These are phyloP conservation scores for Auricularia auricula-judae DNA, from an alignment of 768 basidiomycete species.

Conservation along the genomic window DNA sequence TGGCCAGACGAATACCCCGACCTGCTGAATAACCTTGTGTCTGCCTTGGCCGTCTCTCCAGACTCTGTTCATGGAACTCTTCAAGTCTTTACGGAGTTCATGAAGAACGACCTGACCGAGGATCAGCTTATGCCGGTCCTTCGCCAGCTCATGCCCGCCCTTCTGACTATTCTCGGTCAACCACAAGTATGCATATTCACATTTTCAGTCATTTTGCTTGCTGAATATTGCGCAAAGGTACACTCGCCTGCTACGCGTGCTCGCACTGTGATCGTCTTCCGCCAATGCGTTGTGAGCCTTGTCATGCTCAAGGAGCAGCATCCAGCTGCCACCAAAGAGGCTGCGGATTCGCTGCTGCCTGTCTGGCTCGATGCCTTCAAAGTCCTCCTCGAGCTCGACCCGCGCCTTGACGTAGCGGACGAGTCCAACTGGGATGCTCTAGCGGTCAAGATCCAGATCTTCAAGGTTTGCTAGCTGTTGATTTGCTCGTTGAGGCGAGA, in stretches of 20 bases:
- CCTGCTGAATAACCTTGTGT: conserved; percentile 65
- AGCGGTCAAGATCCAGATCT: conserved; percentile 69
- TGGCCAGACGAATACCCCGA: conserved; percentile 97
- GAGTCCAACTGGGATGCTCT: conserved; percentile 71
- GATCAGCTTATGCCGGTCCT: conserved; percentile 90
- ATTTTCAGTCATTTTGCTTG: too few species aligned
- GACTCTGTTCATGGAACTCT: conserved; percentile 88
- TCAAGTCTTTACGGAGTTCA: conserved; percentile 92
- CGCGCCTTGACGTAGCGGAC: conserved; percentile 47
- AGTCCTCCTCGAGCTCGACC: conserved; percentile 56
- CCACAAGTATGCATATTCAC: conserved; percentile 39
- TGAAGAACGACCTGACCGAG: conserved; percentile 84
- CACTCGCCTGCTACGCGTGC: conserved; percentile 77
- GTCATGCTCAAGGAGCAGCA: conserved; percentile 95
- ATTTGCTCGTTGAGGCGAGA: background rate
- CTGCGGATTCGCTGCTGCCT: conserved; percentile 68
- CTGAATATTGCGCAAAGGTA: conserved; percentile 9
- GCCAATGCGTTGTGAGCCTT: conserved; percentile 78
- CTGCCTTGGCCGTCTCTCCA: conserved; percentile 58
- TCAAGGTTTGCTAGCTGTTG: conserved; percentile 42
- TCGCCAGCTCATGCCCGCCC: conserved; percentile 77
- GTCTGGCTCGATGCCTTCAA: conserved; percentile 90
- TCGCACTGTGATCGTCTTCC: conserved; percentile 77
- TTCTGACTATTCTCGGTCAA: conserved; percentile 70
- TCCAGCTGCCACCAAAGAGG: conserved; percentile 76